These are phyloP conservation scores for Aphanomyces euteiches DNA, from an alignment of 352 stramenopile species.

Conservation along the genomic window DNA sequence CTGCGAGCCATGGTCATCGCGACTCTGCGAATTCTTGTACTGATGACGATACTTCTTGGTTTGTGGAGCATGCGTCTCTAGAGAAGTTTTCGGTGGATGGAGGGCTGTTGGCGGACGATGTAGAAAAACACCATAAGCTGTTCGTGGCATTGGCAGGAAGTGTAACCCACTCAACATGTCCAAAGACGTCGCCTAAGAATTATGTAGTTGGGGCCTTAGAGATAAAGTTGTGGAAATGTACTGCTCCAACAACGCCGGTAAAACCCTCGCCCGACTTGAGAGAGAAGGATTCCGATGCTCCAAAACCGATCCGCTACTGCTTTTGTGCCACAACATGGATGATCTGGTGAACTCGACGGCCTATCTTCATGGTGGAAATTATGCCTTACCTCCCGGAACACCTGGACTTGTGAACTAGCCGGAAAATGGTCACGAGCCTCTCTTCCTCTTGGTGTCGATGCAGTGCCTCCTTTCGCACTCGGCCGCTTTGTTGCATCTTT, in stretches of 20 bases:
- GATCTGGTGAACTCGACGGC: neutral
- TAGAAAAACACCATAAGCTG: too few species aligned
- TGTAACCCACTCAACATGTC: too few species aligned
- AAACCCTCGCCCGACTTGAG: neutral
- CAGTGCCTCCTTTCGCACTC: too few species aligned
- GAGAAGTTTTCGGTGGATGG: too few species aligned
- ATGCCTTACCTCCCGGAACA: neutral
- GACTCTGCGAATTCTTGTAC: too few species aligned
- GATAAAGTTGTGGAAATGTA: neutral
- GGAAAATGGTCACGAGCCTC: neutral
- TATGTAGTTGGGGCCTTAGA: neutral
- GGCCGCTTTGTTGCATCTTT: too few species aligned
- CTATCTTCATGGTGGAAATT: neutral
- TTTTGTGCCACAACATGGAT: neutral
- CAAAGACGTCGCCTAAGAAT: neutral
- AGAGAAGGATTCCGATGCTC: conserved; percentile 7
- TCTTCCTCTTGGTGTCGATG: too few species aligned
- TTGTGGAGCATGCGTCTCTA: too few species aligned
- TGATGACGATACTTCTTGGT: too few species aligned
- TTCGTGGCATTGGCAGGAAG: too few species aligned
- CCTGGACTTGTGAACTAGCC: neutral
- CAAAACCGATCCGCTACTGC: neutral
- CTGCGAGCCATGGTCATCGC: too few species aligned
- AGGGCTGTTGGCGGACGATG: too few species aligned
- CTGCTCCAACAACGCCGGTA: conserved; percentile 1